Base-by-base conservation (phyloP, 2,329 filamentous ascomycete genomes). In the Lojkania enalia region DNA sequence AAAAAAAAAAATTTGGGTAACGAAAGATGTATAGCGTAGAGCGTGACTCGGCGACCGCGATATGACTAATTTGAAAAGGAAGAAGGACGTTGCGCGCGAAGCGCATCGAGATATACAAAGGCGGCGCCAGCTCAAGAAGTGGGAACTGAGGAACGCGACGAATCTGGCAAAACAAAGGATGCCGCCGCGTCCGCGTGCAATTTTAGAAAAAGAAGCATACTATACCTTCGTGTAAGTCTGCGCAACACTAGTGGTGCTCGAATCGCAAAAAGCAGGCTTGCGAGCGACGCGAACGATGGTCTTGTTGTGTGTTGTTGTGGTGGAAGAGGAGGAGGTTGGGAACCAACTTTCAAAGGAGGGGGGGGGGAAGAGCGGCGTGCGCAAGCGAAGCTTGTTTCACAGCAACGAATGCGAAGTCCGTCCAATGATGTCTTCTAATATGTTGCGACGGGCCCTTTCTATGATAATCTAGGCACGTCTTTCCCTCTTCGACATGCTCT, bases 371-470 rank as follows among this genome's bases (percentile, higher is more conserved):
- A 20, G 35, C 15, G 39, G 35, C 38, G 38, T 52, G 41, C 52
- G 49, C 51, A 46, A 46, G 41, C 41, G 45, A 25, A 30, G 21
- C 35, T 23, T 42, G 49, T 48, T 47, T 45, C 53, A 52, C 48
- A 52, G 55, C 49, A 58, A 55, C 42, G 45, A 47, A 45, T 46
- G 40, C 27, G 20, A 14, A 49, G 35, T 47, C 40, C 32, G 40
- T 20, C 43, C 46, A 51, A 52, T 53, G 35, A 52, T 39, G 20
- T 18, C 7, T 23, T 39, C 29, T 25, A 35, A 25, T 25, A 25
- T 35, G 35, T 23, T 23, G 41, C 44, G 42, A 29, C 23, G 21
- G n/a, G n/a, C n/a, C n/a, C n/a, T n/a, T n/a, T n/a, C n/a, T n/a
- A n/a, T n/a, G n/a, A n/a, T n/a, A n/a, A n/a, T n/a, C n/a, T n/a